Percentiles rank a stretch among this genome's conserved stretches.
Evolutionary conservation across 345 rosid genomes (phyloP).

Genomic region (Syzygium aromaticum): DNA sequence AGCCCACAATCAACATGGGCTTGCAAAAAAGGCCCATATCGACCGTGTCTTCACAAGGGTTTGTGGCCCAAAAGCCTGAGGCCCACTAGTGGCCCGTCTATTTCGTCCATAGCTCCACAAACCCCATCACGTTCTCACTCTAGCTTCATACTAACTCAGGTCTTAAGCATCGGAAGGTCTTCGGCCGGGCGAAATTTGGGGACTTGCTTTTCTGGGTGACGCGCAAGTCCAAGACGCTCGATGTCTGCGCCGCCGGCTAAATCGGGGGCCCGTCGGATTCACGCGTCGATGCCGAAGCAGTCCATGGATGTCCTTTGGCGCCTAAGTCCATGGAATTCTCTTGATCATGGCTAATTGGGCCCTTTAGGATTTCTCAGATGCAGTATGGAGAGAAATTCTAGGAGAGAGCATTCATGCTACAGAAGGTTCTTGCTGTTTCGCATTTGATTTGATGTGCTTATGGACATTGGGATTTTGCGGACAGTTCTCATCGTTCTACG

Average conservation of each 20-base stretch:
- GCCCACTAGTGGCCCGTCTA: not conserved
- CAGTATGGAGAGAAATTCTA: not conserved
- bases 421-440: not conserved
- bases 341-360: not conserved
- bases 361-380: not conserved
- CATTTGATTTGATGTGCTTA: not conserved
- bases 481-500: not conserved
- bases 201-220: too few relatives aligned
- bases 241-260: not conserved
- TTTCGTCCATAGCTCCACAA: not conserved
- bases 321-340: not conserved
- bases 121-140: not conserved
- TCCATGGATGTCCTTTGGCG: not conserved
- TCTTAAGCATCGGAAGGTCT: not conserved
- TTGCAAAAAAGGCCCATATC: not conserved
- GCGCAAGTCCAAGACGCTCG: not conserved
- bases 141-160: not conserved
- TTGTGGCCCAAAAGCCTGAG: not conserved
- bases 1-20: not conserved
- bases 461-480: not conserved
- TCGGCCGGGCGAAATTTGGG: not conserved
- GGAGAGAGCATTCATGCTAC: not conserved
- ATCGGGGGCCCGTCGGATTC: rapidly evolving
- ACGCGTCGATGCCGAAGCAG: not conserved
- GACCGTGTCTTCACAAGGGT: not conserved